Conservation (phyloP, 192 early-diverging fungal species). For the Allomyces arbusculus region DNA sequence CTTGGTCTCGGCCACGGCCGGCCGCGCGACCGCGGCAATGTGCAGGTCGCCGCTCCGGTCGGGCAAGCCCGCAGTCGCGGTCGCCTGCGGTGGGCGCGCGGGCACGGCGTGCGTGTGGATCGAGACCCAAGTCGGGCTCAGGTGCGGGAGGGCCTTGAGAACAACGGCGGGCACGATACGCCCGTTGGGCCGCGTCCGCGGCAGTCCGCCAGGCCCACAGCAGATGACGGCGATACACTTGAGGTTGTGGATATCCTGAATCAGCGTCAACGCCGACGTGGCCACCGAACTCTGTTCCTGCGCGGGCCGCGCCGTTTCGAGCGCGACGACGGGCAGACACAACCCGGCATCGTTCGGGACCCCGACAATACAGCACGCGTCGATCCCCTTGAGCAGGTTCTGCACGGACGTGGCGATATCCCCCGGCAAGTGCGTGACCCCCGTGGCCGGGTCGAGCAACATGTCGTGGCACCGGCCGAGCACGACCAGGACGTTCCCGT, state of each 20-base stretch:
- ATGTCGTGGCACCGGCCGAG: background rate
- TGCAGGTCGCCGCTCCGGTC: background rate
- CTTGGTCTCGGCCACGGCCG: slow-evolving; percentile 4
- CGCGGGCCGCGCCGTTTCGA: slow-evolving; percentile 4
- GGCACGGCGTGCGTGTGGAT: background rate
- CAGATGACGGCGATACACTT: slow-evolving; percentile 3
- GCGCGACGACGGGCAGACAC: slow-evolving; percentile 10
- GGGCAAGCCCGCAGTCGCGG: background rate
- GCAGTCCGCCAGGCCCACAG: slow-evolving; percentile 3
- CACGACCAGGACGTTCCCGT: background rate
- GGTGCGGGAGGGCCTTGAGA: background rate
- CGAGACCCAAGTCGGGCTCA: background rate
- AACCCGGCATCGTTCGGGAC: background rate
- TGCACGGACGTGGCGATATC: slow-evolving; percentile 7
- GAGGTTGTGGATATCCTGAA: slow-evolving; percentile 3
- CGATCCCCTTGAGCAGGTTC: slow-evolving; percentile 3
- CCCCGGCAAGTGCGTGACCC: slow-evolving; percentile 3
- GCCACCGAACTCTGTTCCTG: background rate
- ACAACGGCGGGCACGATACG: background rate
- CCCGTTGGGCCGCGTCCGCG: background rate
- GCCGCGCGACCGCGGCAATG: slow-evolving; percentile 8
- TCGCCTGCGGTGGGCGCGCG: background rate
- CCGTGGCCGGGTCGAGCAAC: background rate
- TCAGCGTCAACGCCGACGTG: background rate
- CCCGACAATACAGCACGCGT: slow-evolving; percentile 3